phyloP scores from a whole-genome alignment of 306 rosid genomes.

The Astragalus membranaceus region DNA sequence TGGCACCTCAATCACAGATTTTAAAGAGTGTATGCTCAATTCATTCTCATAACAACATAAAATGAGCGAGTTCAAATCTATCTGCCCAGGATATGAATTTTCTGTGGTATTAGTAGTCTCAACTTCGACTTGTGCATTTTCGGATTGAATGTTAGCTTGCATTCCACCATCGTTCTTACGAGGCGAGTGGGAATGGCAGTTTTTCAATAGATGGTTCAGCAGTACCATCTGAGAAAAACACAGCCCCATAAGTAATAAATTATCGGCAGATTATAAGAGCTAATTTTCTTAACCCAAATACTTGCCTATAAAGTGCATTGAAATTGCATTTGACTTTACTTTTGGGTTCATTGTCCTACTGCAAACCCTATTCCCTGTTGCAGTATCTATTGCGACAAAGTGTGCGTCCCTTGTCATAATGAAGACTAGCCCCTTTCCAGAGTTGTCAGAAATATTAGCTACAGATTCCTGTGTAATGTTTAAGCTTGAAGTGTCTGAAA shows the following conservation, averaged over 20 bases:
- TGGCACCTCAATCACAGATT: slow-evolving; percentile 58
- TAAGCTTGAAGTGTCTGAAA: slow-evolving; percentile 36
- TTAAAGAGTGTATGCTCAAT: slow-evolving; percentile 46
- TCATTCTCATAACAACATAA: slow-evolving; percentile 68
- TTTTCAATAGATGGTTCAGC: slow-evolving; percentile 40
- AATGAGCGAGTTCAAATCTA: slow-evolving; percentile 32
- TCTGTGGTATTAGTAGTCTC: slow-evolving; percentile 28
- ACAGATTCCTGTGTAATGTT: slow-evolving; percentile 34
- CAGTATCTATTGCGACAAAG: slow-evolving; percentile 42
- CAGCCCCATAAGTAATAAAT: slow-evolving; percentile 8
- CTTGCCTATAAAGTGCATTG: slow-evolving; percentile 69
- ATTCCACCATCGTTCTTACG: slow-evolving; percentile 27
- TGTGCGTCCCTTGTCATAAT: slow-evolving; percentile 49
- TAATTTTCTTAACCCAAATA: slow-evolving; percentile 21
- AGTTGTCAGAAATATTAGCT: slow-evolving; percentile 32
- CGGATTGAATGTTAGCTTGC: slow-evolving; percentile 33
- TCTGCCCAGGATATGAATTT: slow-evolving; percentile 30
- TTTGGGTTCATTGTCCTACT: slow-evolving; percentile 30
- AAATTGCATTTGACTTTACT: slow-evolving; percentile 48
- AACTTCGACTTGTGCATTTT: slow-evolving; percentile 36
- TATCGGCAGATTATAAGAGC: neutral
- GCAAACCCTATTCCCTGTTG: slow-evolving; percentile 47
- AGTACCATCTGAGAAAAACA: slow-evolving; percentile 45
- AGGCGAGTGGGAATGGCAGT: slow-evolving; percentile 21
- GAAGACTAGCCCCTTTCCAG: slow-evolving; percentile 40